Evolutionary conservation across 495 filamentous ascomycete genomes (phyloP), one percentile per base, ranked within the genome.

Genomic region (Friedmanniomyces simplex): DNA sequence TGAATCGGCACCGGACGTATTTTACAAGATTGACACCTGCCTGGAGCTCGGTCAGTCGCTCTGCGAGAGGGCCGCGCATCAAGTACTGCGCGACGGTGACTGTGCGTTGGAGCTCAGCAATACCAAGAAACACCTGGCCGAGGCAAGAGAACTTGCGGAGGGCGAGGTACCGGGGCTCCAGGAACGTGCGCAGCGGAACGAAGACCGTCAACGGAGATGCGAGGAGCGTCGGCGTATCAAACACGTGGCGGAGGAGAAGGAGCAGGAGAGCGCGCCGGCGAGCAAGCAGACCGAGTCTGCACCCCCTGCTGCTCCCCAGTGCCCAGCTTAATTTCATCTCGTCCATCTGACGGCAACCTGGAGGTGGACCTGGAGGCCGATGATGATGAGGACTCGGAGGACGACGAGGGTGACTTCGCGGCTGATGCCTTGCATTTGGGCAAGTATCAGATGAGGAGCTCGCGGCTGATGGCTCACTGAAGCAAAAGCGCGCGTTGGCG

Each of bases 31-130:
- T 0, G 90, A 94, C 63, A 84, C 82, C 65, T 78, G 81, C 1
- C 74, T 96, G 50, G 88, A 96, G 64, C 78, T 79, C 52, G 85
- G 85, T 13, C 87, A 95, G 66, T 78, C 76, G 47, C 78, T 89
- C 64, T 94, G 87, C 68, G 90, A 95, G 70, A 80, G 82, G 52
- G 90, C 81, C 14, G 90, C 90, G 1, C 89, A 91, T 68, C 87
- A 93, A 66, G 88, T 94, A 55, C 76, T 96, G 13, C 81, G 90
- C 21, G 82, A 87, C 52, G 90, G 89, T 21, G 83, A 91, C 58
- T 96, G 90, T 69, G 75, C 72, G 18, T 76, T 79, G 21, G 87
- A 95, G 71, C 77, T 94, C 16, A 72, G 77, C 13, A 82, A 80
- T 26, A 85, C 89, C 43, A 81, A 84, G 65, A 72, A 73, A 52